Evolutionary conservation across 2,329 filamentous ascomycete species (phyloP), one percentile per base, ranked within the genome.

Genomic region (Cylindrodendrum hubeiense): DNA sequence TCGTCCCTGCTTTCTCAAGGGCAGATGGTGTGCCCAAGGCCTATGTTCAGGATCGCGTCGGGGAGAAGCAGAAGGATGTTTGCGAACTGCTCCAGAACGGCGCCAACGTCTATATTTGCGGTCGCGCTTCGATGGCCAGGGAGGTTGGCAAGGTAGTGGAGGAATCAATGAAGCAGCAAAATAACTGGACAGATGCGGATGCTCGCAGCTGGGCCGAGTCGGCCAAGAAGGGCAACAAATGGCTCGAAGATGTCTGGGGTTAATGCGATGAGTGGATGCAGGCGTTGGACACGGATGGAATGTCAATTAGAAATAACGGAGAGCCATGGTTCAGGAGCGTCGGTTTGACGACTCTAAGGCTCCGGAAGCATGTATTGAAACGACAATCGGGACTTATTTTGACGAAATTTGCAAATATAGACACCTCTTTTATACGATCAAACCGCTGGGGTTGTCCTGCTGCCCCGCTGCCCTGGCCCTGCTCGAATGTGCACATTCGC

Each of bases 241-340:
- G 84, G 84, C 81, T 82, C 68, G 84, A 86, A 69, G 84, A 87
- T 79, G 84, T 87, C 46, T 87, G 84, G 85, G 82, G 82, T 22
- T 84, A 58, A 58, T 30, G n/a, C 9, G 7, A 22, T 12, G 9
- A 17, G n/a, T 47, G 13, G 8, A 13, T 8, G n/a, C n/a, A 24
- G 50, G 5, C 2, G 2, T 24, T 5, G 55, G 43, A 21, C 33
- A 10, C 6, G 5, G 3, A 30, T 12, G 43, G 43, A 13, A 26
- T 10, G 15, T 46, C 8, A 3, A 46, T 46, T n/a, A 5, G n/a
- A 10, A 21, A 30, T 2, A 3, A 30, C 2, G n/a, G 17, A 10
- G 26, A 4, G 30, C 9, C 8, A 19, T 49, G 7, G 4, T 5
- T 12, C 13, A 49, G 17, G 13, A n/a, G 4, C 17, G 26, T 49